Conservation (phyloP, 2,329 filamentous ascomycete genomes). For the Cladosporium austrohemisphaericum region DNA sequence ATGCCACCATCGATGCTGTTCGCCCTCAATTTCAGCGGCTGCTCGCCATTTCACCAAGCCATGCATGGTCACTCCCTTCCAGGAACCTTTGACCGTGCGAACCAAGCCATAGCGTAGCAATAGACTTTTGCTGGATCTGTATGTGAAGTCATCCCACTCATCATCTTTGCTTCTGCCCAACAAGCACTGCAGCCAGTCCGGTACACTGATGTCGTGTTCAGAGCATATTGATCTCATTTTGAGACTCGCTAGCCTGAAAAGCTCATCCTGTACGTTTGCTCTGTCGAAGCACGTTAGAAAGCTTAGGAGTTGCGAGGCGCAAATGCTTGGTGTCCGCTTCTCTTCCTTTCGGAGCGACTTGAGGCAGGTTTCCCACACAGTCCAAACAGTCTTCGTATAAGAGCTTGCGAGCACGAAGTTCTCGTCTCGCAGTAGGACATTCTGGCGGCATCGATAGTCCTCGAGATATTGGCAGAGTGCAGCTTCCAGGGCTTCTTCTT, state of each 20-base stretch:
- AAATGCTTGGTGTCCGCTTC: neutral
- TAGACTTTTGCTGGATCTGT: neutral
- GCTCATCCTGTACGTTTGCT: neutral
- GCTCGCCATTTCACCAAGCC: neutral
- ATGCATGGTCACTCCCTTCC: constrained; percentile 6
- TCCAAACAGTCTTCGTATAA: constrained; percentile 1
- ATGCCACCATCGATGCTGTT: too few relatives aligned
- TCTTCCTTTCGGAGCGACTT: neutral
- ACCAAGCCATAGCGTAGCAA: neutral
- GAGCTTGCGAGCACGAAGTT: neutral
- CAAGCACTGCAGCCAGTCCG: neutral
- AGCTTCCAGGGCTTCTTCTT: neutral
- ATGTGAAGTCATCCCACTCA: neutral
- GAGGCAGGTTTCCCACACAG: constrained; percentile 3
- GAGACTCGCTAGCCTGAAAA: neutral
- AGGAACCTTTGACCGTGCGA: neutral
- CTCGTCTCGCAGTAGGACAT: neutral
- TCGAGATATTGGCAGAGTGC: neutral
- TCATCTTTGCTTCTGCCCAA: neutral
- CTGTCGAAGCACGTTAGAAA: neutral
- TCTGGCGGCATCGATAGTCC: neutral
- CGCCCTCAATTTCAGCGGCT: too few relatives aligned
- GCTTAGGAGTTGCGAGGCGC: neutral
- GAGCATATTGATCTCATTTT: neutral
- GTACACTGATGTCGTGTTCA: neutral